Conservation (phyloP, 352 stramenopile genomes). For the Phytopythium oedochilum region DNA sequence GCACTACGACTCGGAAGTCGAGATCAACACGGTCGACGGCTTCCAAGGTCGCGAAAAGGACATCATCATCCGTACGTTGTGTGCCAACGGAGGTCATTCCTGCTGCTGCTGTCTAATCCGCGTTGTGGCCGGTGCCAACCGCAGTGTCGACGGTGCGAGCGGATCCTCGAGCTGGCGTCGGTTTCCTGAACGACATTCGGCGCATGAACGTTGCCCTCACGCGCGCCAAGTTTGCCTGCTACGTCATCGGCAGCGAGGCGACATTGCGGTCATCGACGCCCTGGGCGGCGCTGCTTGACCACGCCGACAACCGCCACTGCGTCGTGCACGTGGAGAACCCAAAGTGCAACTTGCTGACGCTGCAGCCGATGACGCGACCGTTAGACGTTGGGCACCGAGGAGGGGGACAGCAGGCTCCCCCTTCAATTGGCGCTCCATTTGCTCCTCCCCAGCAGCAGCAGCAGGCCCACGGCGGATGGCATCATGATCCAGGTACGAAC, state of each 20-base stretch:
- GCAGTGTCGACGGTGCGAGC: conserved; percentile 85
- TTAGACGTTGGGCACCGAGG: conserved; percentile 5
- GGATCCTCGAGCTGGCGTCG: conserved; percentile 73
- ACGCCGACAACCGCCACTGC: conserved; percentile 51
- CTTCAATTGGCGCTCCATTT: neutral
- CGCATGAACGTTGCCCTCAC: conserved; percentile 89
- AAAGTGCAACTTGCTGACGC: conserved; percentile 64
- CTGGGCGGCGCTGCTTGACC: conserved; percentile 75
- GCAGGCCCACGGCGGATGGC: neutral
- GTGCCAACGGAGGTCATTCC: no score
- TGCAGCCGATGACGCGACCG: conserved; percentile 55
- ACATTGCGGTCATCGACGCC: conserved; percentile 82
- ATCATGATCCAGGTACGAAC: neutral
- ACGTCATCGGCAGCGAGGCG: conserved; percentile 81
- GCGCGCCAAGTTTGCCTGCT: conserved; percentile 85
- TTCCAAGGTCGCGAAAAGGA: conserved; percentile 92
- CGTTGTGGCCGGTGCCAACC: no score
- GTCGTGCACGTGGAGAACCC: conserved; percentile 85
- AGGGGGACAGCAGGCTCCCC: neutral
- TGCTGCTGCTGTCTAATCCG: neutral
- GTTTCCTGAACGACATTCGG: conserved; percentile 86
- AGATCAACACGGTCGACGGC: conserved; percentile 92
- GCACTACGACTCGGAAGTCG: conserved; percentile 73
- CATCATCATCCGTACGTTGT: conserved; percentile 84
- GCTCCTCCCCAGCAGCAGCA: neutral